A percentile compares a stretch with the other conserved stretches of the same genome.
These are phyloP conservation scores for Begonia fuchsioides DNA, from an alignment of 306 rosid species.

Conservation along the genomic window DNA sequence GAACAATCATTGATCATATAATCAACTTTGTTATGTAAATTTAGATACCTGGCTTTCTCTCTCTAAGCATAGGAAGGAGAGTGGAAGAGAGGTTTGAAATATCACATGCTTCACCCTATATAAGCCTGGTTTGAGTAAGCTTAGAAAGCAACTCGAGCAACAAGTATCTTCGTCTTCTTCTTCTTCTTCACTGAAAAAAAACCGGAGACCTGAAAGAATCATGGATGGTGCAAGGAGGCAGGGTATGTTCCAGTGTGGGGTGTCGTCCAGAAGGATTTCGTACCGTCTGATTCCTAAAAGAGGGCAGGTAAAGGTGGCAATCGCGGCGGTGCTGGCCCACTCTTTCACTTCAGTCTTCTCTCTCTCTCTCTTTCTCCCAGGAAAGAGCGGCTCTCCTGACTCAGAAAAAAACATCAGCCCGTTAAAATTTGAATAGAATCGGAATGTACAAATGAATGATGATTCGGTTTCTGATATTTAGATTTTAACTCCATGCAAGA, in stretches of 20 bases:
- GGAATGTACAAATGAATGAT: neutral
- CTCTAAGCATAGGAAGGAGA: neutral
- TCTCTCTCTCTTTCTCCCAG: constrained; percentile 4
- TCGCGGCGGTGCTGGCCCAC: constrained; percentile 41
- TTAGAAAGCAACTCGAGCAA: constrained; percentile 1
- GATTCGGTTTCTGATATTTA: neutral
- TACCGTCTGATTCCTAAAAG: constrained; percentile 55
- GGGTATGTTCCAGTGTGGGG: constrained; percentile 19
- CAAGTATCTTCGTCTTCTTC: neutral
- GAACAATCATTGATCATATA: neutral
- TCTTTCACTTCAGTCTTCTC: constrained; percentile 53
- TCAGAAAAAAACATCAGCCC: neutral
- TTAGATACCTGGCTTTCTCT: neutral
- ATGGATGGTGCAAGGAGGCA: neutral
- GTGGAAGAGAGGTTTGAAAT: no score
- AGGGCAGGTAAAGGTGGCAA: constrained; percentile 55
- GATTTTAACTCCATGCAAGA: neutral
- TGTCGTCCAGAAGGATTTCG: constrained; percentile 11
- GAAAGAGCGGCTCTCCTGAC: neutral
- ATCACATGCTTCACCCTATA: constrained; percentile 1
- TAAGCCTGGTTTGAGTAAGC: neutral
- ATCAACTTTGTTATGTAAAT: no score
- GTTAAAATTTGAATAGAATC: neutral
- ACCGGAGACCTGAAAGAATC: neutral
- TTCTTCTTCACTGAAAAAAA: neutral